A percentile compares a stretch with the other conserved stretches of the same genome.
These are phyloP conservation scores for Suillus luteus DNA, from an alignment of 768 basidiomycete species.

Conservation along the genomic window DNA sequence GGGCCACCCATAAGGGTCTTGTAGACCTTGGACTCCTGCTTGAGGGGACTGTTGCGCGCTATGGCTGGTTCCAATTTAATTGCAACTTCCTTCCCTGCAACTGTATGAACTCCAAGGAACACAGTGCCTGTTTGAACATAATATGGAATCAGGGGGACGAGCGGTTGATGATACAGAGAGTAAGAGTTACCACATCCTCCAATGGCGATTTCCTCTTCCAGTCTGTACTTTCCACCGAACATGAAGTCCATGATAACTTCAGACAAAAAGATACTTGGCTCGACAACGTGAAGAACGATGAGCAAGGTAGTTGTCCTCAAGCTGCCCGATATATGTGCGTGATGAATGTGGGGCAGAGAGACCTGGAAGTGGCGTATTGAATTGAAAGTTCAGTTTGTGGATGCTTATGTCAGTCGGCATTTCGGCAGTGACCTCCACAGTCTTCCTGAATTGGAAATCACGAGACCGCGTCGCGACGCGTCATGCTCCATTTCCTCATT, in stretches of 20 bases:
- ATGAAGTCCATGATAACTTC: conserved; percentile 36
- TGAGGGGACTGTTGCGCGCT: conserved; percentile 62
- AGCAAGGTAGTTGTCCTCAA: background rate
- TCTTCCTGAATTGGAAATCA: conserved; percentile 18
- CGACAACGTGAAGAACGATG: background rate
- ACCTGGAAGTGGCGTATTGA: conserved; percentile 11
- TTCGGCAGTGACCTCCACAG: conserved; percentile 4
- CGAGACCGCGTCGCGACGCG: conserved; percentile 33
- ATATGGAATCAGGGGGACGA: conserved; percentile 17
- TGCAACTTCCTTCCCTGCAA: conserved; percentile 82
- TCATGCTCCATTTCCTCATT: background rate
- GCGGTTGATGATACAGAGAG: background rate
- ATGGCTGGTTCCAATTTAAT: conserved; percentile 78
- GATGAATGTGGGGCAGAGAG: conserved; percentile 8
- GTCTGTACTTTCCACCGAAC: conserved; percentile 76
- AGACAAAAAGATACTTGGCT: background rate
- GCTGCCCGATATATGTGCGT: background rate
- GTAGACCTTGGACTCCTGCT: conserved; percentile 91
- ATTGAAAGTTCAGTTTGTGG: conserved; percentile 18
- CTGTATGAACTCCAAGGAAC: conserved; percentile 75
- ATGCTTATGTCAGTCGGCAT: conserved; percentile 28
- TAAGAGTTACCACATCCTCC: conserved; percentile 66
- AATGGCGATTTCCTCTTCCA: conserved; percentile 79
- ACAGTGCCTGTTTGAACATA: conserved; percentile 58
- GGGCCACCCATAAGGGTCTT: conserved; percentile 87